Evolutionary conservation across 1,284 basidiomycete genomes (phyloP), one percentile per base, ranked within the genome.

Genomic region (Inonotus obliquus): DNA sequence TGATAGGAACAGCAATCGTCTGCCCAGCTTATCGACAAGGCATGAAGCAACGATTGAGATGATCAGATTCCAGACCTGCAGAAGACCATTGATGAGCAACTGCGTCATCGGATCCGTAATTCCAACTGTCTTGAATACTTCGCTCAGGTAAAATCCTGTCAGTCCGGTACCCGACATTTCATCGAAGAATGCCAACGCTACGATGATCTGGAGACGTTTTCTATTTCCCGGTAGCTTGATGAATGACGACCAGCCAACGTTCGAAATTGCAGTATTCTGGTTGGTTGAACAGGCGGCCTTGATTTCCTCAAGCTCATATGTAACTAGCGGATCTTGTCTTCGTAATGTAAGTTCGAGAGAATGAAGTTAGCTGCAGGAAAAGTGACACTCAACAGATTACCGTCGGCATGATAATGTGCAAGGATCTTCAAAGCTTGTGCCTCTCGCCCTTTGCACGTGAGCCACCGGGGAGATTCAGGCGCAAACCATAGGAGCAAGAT

Each of bases 71-170:
- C 86, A 91, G 65, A 90, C 86, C 69, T 89, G 84, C 37, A 92
- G 80, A 59, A 79, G 75, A 54, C 79, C 79, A 54, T 63, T 74
- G 63, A 74, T 73, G 60, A 73, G 69, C 44, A 76, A 78, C 72
- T 86, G 86, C 59, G 78, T 82, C 56, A 79, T 78, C 5, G 78
- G 71, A 67, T 81, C 74, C n/a, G 81, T 83, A 69, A 92, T 86
- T 55, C 89, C 89, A 63, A 92, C 86, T 64, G 81, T 79, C 65
- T 82, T 76, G 67, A 92, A 84, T 60, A 91, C 85, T 68, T 82
- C 79, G 74, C 78, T 84, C 65, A 92, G 80, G 76, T 91, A 90
- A 77, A 87, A 89, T 9, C 86, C 89, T 84, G 88, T 86, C 86
- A 62, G 56, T 9, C 61, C 61, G 39, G 58, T 62, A 37, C 61